Percentiles rank a stretch among this genome's conserved stretches.
phyloP scores from a whole-genome alignment of 2,329 filamentous ascomycete genomes.

The Botrytis paeoniae region DNA sequence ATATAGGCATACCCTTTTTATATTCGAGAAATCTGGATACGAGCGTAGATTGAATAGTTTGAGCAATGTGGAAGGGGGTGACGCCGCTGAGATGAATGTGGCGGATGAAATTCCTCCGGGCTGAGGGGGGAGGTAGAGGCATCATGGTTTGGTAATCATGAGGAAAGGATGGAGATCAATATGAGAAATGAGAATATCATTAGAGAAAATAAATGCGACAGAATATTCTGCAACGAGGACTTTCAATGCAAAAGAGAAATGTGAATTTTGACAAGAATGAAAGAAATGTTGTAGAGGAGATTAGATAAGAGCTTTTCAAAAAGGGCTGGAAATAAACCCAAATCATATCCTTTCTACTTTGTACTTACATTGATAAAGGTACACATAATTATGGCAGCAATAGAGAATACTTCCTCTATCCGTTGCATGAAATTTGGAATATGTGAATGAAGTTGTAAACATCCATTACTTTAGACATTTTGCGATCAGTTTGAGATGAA shows the following conservation, averaged over 20 bases:
- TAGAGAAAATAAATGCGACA: background rate
- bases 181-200: background rate
- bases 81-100: conserved; percentile 57
- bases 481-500: background rate
- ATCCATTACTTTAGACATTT: background rate
- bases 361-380: background rate
- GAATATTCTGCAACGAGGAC: no score
- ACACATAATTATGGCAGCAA: background rate
- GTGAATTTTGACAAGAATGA: background rate
- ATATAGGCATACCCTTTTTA: conserved; percentile 45
- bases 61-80: conserved; percentile 53
- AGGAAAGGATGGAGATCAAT: background rate
- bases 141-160: background rate
- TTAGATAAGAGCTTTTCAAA: conserved; percentile 12
- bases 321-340: background rate
- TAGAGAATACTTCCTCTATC: background rate
- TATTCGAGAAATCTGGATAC: conserved; percentile 56
- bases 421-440: background rate
- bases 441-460: background rate
- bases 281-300: background rate
- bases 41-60: conserved; percentile 54
- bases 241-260: background rate
- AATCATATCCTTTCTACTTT: background rate
- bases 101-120: conserved; percentile 41
- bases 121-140: background rate